Base-by-base conservation (phyloP, 352 stramenopile species). In the Globisporangium acanthophoron region DNA sequence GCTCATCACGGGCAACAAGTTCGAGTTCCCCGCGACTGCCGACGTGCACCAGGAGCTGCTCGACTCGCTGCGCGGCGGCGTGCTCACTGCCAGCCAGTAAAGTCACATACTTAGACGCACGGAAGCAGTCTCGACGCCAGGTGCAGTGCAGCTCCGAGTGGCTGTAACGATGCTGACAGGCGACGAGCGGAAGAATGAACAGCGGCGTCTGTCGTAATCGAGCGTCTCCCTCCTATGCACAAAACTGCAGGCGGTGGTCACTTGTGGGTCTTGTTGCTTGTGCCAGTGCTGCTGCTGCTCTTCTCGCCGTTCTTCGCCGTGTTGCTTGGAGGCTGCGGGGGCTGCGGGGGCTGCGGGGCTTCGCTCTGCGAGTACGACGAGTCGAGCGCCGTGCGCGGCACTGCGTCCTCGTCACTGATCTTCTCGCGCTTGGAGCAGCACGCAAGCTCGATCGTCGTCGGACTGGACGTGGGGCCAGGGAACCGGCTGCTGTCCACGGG, bases 1-100 rank as follows among this genome's bases (percentile, higher is more conserved):
- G 72, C 96, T 98, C 53, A 99, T 99, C 68, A 99, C 97, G 49
- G 96, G 96, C 60, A 78, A 98, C 35, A 62, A 78, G 15, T 99
- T 99, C 70, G 76, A 86, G 44, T 98, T 98, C 65, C 80, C 79
- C 3, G 53, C 66, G 15, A 54, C 43, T 0, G 58, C 57, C 1
- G 51, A 59, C 45, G 51, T 71, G 56, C 50, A 77, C 74, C 55
- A 85, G 29, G 60, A 82, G 50, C 65, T 90, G 7, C 62, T 85
- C 4, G 66, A 85, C 55, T 69, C 71, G n/a, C 61, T 88, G 48
- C 66, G 73, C 16, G 59, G 58, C 47, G 59, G 64, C 0, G 54
- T 85, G 40, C 43, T 73, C 24, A 74, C n/a, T 56, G 5, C 45
- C n/a, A 71, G n/a, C 54, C 54, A 44, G 24, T 49, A 55, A 16